Evolutionary conservation across 1,284 basidiomycete genomes (phyloP).

Genomic region (Somion occarium): DNA sequence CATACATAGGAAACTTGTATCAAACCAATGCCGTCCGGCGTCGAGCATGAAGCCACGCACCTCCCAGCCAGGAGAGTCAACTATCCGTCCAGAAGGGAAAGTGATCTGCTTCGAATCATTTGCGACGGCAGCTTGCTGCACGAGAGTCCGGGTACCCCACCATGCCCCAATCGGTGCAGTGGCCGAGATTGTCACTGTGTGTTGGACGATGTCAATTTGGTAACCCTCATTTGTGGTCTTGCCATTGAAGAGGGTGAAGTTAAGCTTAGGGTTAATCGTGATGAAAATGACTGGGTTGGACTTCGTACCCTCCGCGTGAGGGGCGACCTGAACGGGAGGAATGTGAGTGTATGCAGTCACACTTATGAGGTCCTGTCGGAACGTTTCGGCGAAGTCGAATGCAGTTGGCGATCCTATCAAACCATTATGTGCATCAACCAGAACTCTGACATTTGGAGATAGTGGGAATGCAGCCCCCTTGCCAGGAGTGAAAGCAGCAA

Average conservation of each 20-base stretch:
- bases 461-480: slow-evolving; percentile 15
- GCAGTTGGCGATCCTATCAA: slow-evolving; percentile 19
- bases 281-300: slow-evolving; percentile 23
- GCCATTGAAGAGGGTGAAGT: slow-evolving; percentile 29
- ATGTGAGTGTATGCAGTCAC: slow-evolving; percentile 15
- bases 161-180: slow-evolving; percentile 31
- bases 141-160: slow-evolving; percentile 33
- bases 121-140: slow-evolving; percentile 26
- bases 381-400: slow-evolving; percentile 28
- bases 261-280: slow-evolving; percentile 18
- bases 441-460: slow-evolving; percentile 15
- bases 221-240: slow-evolving; percentile 32
- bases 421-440: slow-evolving; percentile 20
- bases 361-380: slow-evolving; percentile 26
- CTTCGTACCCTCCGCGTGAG: slow-evolving; percentile 4
- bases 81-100: slow-evolving; percentile 26
- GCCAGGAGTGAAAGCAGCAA: slow-evolving; percentile 16
- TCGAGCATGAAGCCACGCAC: slow-evolving; percentile 37
- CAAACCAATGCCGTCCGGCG: slow-evolving; percentile 33
- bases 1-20: slow-evolving; percentile 20
- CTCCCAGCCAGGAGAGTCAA: slow-evolving; percentile 33
- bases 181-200: slow-evolving; percentile 25
- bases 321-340: slow-evolving; percentile 13
- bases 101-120: slow-evolving; percentile 20
- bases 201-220: slow-evolving; percentile 20